phyloP scores from a whole-genome alignment of 139 green algal species.

The Chlorella sp. region DNA sequence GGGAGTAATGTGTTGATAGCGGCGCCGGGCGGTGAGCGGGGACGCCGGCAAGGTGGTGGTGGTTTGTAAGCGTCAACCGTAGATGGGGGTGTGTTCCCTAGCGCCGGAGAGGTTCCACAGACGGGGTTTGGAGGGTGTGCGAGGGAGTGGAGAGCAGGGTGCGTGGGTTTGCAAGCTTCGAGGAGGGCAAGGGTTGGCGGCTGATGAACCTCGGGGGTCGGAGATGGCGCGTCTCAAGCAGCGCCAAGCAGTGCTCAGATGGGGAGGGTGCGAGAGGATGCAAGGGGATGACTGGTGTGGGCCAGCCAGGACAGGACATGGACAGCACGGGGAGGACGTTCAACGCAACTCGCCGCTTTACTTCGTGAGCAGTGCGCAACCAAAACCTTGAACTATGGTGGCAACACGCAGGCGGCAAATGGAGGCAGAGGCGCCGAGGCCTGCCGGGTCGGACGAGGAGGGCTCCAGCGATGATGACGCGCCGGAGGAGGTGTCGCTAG shows the following conservation, averaged over 20 bases:
- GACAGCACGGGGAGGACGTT: too few relatives aligned
- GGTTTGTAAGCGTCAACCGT: background rate
- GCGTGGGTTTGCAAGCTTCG: background rate
- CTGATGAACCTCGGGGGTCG: background rate
- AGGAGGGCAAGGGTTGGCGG: background rate
- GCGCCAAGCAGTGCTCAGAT: too few relatives aligned
- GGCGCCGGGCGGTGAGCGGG: background rate
- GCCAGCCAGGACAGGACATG: too few relatives aligned
- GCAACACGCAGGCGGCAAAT: background rate
- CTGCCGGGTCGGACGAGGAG: background rate
- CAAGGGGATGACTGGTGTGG: too few relatives aligned
- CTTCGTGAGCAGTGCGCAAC: too few relatives aligned
- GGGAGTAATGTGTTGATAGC: background rate
- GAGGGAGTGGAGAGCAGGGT: background rate
- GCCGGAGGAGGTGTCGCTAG: conserved; percentile 25
- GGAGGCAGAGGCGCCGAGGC: background rate
- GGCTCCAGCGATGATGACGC: conserved; percentile 7
- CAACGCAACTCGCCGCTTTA: too few relatives aligned
- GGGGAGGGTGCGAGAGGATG: too few relatives aligned
- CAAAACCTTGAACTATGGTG: background rate
- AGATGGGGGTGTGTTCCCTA: too few relatives aligned
- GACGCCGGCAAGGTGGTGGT: background rate
- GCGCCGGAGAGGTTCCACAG: background rate
- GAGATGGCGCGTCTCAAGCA: too few relatives aligned
- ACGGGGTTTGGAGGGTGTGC: background rate